A percentile compares a stretch with the other conserved stretches of the same genome.
These are phyloP conservation scores for Nannizziopsis arthrosporioides DNA, from an alignment of 2,329 filamentous ascomycete genomes.

Conservation along the genomic window DNA sequence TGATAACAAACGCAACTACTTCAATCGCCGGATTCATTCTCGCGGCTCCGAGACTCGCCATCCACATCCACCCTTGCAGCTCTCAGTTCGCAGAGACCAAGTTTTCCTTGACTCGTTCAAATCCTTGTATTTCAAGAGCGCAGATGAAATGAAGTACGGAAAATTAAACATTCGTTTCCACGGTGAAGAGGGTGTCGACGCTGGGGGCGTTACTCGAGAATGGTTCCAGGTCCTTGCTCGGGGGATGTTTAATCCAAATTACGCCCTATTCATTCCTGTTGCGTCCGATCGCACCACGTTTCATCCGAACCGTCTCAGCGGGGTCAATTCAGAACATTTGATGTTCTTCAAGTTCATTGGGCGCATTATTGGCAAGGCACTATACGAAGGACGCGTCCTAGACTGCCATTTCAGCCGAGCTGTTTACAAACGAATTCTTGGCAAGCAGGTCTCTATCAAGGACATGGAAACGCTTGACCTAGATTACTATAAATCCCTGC, in stretches of 20 bases:
- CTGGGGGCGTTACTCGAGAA: slow-evolving; percentile 91
- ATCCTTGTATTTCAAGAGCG: slow-evolving; percentile 91
- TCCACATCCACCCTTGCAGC: slow-evolving; percentile 64
- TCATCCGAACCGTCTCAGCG: slow-evolving; percentile 90
- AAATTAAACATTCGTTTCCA: slow-evolving; percentile 97
- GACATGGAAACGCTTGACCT: slow-evolving; percentile 98
- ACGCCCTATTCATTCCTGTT: slow-evolving; percentile 89
- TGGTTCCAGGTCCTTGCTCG: slow-evolving; percentile 97
- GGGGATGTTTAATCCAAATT: slow-evolving; percentile 98
- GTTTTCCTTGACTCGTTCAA: slow-evolving; percentile 98
- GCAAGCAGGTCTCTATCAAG: slow-evolving; percentile 91
- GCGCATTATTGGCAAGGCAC: slow-evolving; percentile 91
- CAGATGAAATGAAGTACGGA: slow-evolving; percentile 97
- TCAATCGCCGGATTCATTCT: slow-evolving; percentile 81
- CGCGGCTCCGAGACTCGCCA: slow-evolving; percentile 59
- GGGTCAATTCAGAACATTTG: slow-evolving; percentile 87
- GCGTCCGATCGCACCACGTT: slow-evolving; percentile 96
- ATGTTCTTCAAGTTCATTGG: slow-evolving; percentile 99
- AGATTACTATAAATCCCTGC: slow-evolving; percentile 95
- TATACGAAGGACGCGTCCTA: slow-evolving; percentile 89
- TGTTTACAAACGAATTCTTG: slow-evolving; percentile 94
- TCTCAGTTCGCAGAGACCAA: slow-evolving; percentile 81
- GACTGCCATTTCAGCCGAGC: slow-evolving; percentile 99
- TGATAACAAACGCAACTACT: slow-evolving; percentile 99
- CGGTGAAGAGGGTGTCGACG: slow-evolving; percentile 93